Conservation (phyloP, 139 green algal species). For the Choricystis sp. region DNA sequence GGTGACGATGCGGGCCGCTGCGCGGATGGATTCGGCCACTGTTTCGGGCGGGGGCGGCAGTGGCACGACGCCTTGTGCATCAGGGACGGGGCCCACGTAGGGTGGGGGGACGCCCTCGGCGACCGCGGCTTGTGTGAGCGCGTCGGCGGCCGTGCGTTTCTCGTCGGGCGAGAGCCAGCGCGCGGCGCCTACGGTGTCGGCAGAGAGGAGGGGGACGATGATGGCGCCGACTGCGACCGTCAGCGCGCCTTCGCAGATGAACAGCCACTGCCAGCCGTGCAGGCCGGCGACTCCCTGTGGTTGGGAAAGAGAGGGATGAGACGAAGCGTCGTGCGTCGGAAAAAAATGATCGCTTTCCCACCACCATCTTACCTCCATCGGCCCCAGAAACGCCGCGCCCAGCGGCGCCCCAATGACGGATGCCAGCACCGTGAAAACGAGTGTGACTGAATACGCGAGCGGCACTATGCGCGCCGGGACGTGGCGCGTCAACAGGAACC, state of each 20-base stretch:
- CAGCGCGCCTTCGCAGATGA: neutral
- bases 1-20: too few species aligned
- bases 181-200: neutral
- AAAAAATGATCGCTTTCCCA: too few species aligned
- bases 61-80: too few species aligned
- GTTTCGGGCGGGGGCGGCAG: too few species aligned
- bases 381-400: constrained; percentile 1
- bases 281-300: neutral
- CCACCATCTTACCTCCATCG: too few species aligned
- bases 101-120: too few species aligned
- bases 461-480: neutral
- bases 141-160: too few species aligned
- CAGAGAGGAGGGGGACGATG: neutral
- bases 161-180: neutral
- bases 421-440: neutral
- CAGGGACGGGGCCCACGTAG: too few species aligned
- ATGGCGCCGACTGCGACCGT: neutral
- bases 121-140: too few species aligned
- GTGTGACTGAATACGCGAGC: neutral
- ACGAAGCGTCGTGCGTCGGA: too few species aligned
- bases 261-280: constrained; percentile 4
- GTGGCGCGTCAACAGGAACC: neutral
- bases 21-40: too few species aligned
- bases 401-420: constrained; percentile 1
- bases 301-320: too few species aligned